Conservation (phyloP, 1,284 basidiomycete species). For the Schizophyllum amplum region DNA sequence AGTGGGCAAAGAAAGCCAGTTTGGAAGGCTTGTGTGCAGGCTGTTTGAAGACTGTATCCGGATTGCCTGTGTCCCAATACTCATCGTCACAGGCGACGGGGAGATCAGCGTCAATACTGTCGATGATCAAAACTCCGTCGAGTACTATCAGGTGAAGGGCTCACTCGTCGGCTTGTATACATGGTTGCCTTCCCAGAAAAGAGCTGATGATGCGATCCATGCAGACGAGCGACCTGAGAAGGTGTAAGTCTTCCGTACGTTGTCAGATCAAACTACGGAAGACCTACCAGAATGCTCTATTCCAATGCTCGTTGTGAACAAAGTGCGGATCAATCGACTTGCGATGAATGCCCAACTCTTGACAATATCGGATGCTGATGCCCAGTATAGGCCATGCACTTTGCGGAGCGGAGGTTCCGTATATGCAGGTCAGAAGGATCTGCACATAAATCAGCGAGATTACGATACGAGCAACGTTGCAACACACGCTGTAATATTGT, state of each 20-base stretch:
- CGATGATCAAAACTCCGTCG: neutral
- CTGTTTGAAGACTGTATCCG: conserved; percentile 7
- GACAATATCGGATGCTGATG: conserved; percentile 29
- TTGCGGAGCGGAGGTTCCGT: conserved; percentile 19
- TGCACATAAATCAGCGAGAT: conserved; percentile 23
- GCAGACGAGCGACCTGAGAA: conserved; percentile 44
- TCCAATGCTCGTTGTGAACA: conserved; percentile 58
- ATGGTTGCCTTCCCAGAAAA: conserved; percentile 66
- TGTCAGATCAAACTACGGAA: no score
- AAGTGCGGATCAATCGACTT: conserved; percentile 20
- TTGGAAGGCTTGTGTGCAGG: conserved; percentile 13
- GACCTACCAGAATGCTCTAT: conserved; percentile 62
- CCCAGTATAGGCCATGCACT: conserved; percentile 21
- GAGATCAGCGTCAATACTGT: conserved; percentile 6
- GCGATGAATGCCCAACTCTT: conserved; percentile 41
- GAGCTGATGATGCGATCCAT: conserved; percentile 55
- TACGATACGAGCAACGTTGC: neutral
- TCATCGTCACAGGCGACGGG: conserved; percentile 12
- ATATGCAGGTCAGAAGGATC: conserved; percentile 5
- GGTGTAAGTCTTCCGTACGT: no score
- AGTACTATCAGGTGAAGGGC: conserved; percentile 13
- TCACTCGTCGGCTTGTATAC: conserved; percentile 74
- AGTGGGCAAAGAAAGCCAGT: neutral
- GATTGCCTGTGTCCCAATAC: conserved; percentile 10
- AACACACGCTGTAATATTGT: conserved; percentile 42